Conservation (phyloP, 1,284 basidiomycete species). For the Porogramme epimiltina region DNA sequence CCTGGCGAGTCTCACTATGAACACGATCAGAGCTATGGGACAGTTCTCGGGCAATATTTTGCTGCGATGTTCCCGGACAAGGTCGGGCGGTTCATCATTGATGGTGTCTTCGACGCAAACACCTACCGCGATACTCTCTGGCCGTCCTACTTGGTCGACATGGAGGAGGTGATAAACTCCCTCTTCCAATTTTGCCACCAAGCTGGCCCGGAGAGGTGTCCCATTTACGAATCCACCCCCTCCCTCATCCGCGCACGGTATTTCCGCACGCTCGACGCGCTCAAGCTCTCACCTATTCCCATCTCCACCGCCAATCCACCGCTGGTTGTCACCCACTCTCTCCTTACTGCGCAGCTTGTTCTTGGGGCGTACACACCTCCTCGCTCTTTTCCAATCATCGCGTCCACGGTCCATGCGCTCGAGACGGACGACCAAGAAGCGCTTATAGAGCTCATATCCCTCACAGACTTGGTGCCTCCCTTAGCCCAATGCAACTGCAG, state of each 20-base stretch:
- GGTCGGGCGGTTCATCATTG: constrained; percentile 35
- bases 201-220: constrained; percentile 39
- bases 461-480: constrained; percentile 21
- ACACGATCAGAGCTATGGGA: constrained; percentile 42
- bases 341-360: constrained; percentile 34
- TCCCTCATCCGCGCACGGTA: constrained; percentile 28
- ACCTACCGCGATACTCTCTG: constrained; percentile 23
- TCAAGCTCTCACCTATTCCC: constrained; percentile 33
- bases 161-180: constrained; percentile 29
- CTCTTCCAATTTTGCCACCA: constrained; percentile 40
- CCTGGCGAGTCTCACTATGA: no score
- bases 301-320: constrained; percentile 19
- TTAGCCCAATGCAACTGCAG: constrained; percentile 32
- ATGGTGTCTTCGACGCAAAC: constrained; percentile 33
- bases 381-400: constrained; percentile 34
- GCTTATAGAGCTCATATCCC: constrained; percentile 34
- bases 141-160: constrained; percentile 28
- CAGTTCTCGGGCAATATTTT: constrained; percentile 44
- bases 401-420: constrained; percentile 39
- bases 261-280: constrained; percentile 25
- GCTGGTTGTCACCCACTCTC: constrained; percentile 13
- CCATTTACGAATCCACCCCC: constrained; percentile 38
- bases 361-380: constrained; percentile 38
- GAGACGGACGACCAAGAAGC: constrained; percentile 35
- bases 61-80: constrained; percentile 50